Base-by-base conservation (phyloP, 1,139 yeast species). In the Hyphopichia fennica region DNA sequence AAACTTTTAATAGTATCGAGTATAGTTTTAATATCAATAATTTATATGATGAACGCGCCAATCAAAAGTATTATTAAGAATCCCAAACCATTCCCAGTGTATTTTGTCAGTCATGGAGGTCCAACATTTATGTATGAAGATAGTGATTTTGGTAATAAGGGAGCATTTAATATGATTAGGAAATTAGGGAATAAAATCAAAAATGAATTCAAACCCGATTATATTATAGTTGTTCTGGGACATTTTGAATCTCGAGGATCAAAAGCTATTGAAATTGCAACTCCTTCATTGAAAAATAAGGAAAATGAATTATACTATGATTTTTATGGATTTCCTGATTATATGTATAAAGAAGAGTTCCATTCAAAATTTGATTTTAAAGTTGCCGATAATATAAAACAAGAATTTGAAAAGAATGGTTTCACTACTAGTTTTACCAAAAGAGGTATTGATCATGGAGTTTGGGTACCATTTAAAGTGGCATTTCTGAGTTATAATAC, bases 401-500 rank as follows among this genome's bases (percentile, higher is more conserved):
- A 63, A 1, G 61, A 72, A 10, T 63, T 87, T 31, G 50, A 53
- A 14, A 48, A 56, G 3, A 50, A 60, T 11, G 84, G 83, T 0
- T 67, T 85, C 38, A 52, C 65, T 2, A 63, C 81, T 1, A 62
- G 63, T 27, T 49, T 79, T 16, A 64, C 72, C 16, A 57, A 63
- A 16, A 67, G 95, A 43, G 95, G 95, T 4, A 60, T 87, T 17
- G 95, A 87, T 57, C 95, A 87, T 60, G 95, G 95, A 1, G 84
- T 75, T 3, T 87, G 93, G 90, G 89, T 84, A 1, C 91, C 95
- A 0, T 72, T 83, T 44, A 82, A 84, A 53, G 85, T 84, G 20
- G 89, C 88, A 2, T 84, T 86, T 52, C 75, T 81, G 18, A 69
- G 72, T 33, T 49, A 67, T 37, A 59, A 59, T 13, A 49, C 56